A percentile compares a stretch with the other conserved stretches of the same genome.
Conservation (phyloP, 345 rosid species). For the Psidium friedrichsthalianum region DNA sequence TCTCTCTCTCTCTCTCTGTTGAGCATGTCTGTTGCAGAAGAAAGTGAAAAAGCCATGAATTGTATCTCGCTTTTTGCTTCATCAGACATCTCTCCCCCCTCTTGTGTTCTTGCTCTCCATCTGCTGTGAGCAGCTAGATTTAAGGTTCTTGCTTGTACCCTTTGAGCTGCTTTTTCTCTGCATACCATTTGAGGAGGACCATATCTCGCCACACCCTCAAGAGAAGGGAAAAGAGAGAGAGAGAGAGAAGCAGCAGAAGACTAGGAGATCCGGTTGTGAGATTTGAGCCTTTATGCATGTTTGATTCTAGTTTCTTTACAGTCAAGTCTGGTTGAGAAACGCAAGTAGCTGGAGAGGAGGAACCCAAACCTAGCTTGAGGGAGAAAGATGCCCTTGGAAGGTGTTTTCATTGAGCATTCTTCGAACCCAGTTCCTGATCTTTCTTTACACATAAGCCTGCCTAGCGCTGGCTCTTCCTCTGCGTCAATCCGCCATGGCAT, state of each 20-base stretch:
- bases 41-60: background rate
- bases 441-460: conserved; percentile 64
- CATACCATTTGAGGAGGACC: background rate
- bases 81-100: background rate
- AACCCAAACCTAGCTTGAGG: background rate
- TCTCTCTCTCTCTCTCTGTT: conserved; percentile 1
- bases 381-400: conserved; percentile 35
- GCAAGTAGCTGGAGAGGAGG: background rate
- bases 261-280: background rate
- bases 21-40: conserved; percentile 40
- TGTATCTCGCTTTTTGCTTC: conserved; percentile 4
- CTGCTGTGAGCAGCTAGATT: background rate
- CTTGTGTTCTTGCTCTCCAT: conserved; percentile 10
- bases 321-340: background rate
- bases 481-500: conserved; percentile 3
- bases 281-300: background rate
- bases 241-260: background rate
- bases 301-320: background rate
- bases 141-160: background rate
- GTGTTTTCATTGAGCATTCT: conserved; percentile 35
- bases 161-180: background rate
- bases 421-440: conserved; percentile 55
- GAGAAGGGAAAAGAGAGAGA: background rate
- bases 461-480: conserved; percentile 13
- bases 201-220: background rate